Evolutionary conservation across 176 grass and related monocot species (phyloP).

Genomic region (Echinochloa phyllopogon): DNA sequence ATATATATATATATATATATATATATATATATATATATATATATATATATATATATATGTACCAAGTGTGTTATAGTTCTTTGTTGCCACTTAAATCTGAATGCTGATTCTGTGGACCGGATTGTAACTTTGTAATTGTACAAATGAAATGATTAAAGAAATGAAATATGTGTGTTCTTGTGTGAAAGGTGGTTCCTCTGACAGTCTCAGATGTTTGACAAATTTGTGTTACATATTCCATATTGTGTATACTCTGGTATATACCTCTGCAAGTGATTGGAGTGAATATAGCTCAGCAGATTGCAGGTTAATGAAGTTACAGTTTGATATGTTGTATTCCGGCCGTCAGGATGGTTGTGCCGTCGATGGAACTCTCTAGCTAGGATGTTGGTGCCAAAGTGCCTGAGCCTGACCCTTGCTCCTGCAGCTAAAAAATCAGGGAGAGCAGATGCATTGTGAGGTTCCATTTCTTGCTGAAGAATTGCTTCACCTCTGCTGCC

Average conservation of each 20-base stretch:
- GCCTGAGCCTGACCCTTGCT: not conserved
- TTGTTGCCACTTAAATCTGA: constrained; percentile 20
- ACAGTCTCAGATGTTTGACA: not conserved
- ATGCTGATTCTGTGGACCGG: not conserved
- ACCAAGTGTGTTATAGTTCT: not conserved
- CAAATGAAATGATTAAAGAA: constrained; percentile 45
- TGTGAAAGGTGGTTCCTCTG: not conserved
- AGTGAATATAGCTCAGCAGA: not conserved
- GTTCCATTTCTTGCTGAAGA: not conserved
- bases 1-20: constrained; percentile 4
- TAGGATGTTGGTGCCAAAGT: not conserved
- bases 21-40: constrained; percentile 4
- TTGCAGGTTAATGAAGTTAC: not conserved
- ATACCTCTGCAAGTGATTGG: not conserved
- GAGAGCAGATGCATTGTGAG: not conserved
- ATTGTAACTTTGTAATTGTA: constrained; percentile 49
- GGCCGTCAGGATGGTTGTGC: not conserved
- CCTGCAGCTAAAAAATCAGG: not conserved
- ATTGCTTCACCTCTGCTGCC: not conserved
- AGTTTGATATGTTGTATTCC: not conserved
- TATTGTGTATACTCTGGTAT: not conserved
- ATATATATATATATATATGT: constrained; percentile 24
- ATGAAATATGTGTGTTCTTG: constrained; percentile 27
- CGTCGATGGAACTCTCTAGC: not conserved
- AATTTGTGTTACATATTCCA: constrained; percentile 4